Percentiles rank a stretch among this genome's conserved stretches.
Evolutionary conservation across 805 yeast species (phyloP).

Genomic region (Cyberlindnera bimundalis): DNA sequence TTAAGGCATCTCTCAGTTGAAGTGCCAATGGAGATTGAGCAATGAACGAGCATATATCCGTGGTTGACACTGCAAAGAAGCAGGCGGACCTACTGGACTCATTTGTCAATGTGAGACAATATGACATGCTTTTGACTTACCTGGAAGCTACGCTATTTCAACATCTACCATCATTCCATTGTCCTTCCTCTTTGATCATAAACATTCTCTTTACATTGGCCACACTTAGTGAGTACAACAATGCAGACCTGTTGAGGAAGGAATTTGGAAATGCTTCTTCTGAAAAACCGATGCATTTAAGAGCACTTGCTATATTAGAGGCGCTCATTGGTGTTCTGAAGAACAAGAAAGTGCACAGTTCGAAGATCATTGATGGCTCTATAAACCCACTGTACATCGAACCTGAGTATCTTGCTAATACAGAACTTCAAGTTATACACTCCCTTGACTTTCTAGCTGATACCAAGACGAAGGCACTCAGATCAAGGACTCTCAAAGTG

Average conservation of each 20-base stretch:
- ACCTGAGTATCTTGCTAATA: constrained; percentile 15
- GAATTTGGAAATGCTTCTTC: constrained; percentile 28
- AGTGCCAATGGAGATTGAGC: too few relatives aligned
- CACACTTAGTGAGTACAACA: constrained; percentile 30
- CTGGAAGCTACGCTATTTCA: constrained; percentile 30
- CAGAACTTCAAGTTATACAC: constrained; percentile 10
- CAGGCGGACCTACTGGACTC: constrained; percentile 22
- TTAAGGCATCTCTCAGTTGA: too few relatives aligned
- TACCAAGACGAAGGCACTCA: constrained; percentile 3
- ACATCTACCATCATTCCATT: constrained; percentile 24
- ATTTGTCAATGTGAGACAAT: constrained; percentile 29
- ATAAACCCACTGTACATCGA: constrained; percentile 5
- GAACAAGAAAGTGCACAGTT: constrained; percentile 4
- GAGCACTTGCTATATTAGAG: constrained; percentile 33
- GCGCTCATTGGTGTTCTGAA: constrained; percentile 18
- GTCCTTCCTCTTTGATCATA: constrained; percentile 34
- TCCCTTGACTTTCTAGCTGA: constrained; percentile 15
- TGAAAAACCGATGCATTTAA: constrained; percentile 29
- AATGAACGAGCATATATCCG: not conserved
- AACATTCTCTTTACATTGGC: constrained; percentile 36
- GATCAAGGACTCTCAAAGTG: constrained; percentile 12
- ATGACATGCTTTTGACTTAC: constrained; percentile 34
- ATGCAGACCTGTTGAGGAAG: constrained; percentile 22
- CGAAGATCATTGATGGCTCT: not conserved
- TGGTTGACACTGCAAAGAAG: constrained; percentile 5